A percentile compares a stretch with the other conserved stretches of the same genome.
These are phyloP conservation scores for Geranium brycei DNA, from an alignment of 345 rosid species.

Conservation along the genomic window DNA sequence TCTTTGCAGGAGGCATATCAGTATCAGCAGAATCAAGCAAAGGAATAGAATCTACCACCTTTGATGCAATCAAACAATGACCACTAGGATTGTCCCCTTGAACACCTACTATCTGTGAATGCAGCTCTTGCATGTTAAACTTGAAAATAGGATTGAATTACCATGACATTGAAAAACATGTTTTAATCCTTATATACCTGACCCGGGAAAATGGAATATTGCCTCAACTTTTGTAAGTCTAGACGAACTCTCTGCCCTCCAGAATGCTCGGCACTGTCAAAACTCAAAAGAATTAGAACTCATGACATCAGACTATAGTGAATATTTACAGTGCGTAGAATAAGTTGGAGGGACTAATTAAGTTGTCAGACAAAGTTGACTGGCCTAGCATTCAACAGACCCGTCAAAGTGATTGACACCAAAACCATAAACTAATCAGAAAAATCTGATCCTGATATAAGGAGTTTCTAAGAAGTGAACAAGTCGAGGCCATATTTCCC, in stretches of 20 bases:
- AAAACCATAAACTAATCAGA: background rate
- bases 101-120: slow-evolving; percentile 71
- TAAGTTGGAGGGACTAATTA: background rate
- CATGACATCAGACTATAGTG: background rate
- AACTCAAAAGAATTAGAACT: background rate
- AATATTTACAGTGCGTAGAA: background rate
- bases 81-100: slow-evolving; percentile 94
- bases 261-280: slow-evolving; percentile 58
- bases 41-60: slow-evolving; percentile 57
- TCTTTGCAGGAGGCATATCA: slow-evolving; percentile 56
- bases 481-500: background rate
- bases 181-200: slow-evolving; percentile 39
- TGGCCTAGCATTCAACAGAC: background rate
- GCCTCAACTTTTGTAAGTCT: slow-evolving; percentile 52
- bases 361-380: background rate
- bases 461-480: background rate
- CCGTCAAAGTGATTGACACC: background rate
- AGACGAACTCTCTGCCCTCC: slow-evolving; percentile 76
- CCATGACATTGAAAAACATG: background rate
- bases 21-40: slow-evolving; percentile 22
- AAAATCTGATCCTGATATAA: background rate
- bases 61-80: slow-evolving; percentile 77
- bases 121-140: slow-evolving; percentile 13
- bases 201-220: slow-evolving; percentile 86
- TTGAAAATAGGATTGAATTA: background rate